Evolutionary conservation across 1,284 basidiomycete species (phyloP), one percentile per base, ranked within the genome.

Genomic region (Cryptococcus sp.): DNA sequence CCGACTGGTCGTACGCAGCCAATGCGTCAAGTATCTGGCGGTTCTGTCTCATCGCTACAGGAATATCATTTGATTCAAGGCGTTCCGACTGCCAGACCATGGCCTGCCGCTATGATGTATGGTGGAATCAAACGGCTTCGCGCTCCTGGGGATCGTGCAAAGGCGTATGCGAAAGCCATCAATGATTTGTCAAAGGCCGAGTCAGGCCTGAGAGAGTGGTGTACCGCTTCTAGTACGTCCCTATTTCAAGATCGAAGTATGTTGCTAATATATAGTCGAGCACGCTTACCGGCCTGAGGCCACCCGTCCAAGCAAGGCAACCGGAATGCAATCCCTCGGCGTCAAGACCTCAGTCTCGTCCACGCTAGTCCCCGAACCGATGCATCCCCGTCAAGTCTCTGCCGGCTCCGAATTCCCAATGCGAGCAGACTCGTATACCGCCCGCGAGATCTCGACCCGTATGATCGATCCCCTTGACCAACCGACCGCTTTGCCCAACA

Each of bases 161-260:
- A 78, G 25, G 82, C 83, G 43, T 96, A 94, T 66, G 86, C 87
- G 7, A 76, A 78, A 56, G 91, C 90, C 73, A 87, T 93, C 60
- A 89, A 90, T 64, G 88, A 91, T 63, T 74, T 94, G 19, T 81
- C 83, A 45, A 76, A 79, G 54, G 83, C 83, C 60, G 88, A 92
- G 66, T 86, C 85, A 63, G 90, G 91, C 18, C 70, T 94, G 54
- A 76, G 77, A 14, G 84, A 86, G 22, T 93, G 91, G 91, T 77
- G 89, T 43, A 61, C 75, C 32, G 79, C 80, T 45, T 80, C 80
- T 53, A 79, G 88, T 88, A 64, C 51, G 80, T 73, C 4, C 13
- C 7, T 18, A n/a, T 3, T 52, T 39, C 7, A 39, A 7, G 36
- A 16, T 34, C 28, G 28, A 19, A n/a, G 43, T 19, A 24, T 11